Base-by-base conservation (phyloP, 192 early-diverging fungal species). In the Paraglomus brasilianum region DNA sequence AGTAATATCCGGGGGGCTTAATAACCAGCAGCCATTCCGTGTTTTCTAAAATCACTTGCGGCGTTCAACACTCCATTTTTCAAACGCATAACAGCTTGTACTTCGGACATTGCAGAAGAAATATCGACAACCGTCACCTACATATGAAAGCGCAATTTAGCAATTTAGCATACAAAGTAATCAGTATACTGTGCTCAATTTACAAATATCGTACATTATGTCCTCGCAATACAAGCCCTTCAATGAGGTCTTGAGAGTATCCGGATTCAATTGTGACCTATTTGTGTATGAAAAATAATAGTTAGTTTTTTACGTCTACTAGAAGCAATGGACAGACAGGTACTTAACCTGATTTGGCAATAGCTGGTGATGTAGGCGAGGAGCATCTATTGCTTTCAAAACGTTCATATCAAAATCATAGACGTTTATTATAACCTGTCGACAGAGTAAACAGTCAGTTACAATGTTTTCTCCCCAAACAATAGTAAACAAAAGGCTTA, bases 281-380 rank as follows among this genome's bases (percentile, higher is more conserved):
- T n/a, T n/a, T 30, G 30, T 30, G 30, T 3, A 30, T 30, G 30
- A 30, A 30, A 30, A 30, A 30, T 30, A 30, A 30, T 3, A 1
- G 30, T 30, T 30, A 53, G 36, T 65, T 65, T 44, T 5, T 69
- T 45, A 51, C 84, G 84, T 43, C 84, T 83, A 53, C 73, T 73
- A 4, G 52, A 39, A 13, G 71, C 64, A 49, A 86, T 30, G 47
- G 14, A 63, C 30, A 39, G 44, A 61, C 13, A 6, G 24, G 44
- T n/a, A 8, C 49, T 61, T 68, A 0, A 71, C 74, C 2, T 58
- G 47, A 69, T 96, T 80, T 5, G 96, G 96, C 60, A 96, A 72
- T 58, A 98, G 83, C 75, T 98, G 96, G 74, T 96, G 92, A 75
- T 98, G 96, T 41, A 92, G 72, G 13, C 96, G 84, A 6, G 92